A percentile compares a stretch with the other conserved stretches of the same genome.
These are phyloP conservation scores for Immersiella caudata DNA, from an alignment of 495 filamentous ascomycete genomes.

Conservation along the genomic window DNA sequence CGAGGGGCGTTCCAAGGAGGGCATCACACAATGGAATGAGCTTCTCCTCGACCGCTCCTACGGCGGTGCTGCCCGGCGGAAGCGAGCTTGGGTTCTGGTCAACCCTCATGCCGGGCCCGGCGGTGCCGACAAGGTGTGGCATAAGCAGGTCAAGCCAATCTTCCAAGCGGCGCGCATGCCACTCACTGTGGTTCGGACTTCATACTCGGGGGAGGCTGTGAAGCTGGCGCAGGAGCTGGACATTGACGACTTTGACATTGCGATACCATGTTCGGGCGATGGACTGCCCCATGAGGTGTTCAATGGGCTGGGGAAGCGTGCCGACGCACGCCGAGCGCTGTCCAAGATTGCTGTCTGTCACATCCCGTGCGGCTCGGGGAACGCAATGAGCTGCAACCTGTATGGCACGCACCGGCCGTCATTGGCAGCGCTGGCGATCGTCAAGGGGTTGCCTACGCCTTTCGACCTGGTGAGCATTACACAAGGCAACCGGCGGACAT, in stretches of 20 bases:
- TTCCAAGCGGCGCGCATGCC: conserved; percentile 80
- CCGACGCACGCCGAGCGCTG: conserved; percentile 74
- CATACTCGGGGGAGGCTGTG: conserved; percentile 73
- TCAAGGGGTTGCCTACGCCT: conserved; percentile 81
- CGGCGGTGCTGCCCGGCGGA: conserved; percentile 62
- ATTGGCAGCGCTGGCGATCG: conserved; percentile 74
- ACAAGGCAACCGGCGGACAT: conserved; percentile 67
- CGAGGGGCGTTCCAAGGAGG: conserved; percentile 9
- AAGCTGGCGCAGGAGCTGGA: conserved; percentile 81
- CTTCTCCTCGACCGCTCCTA: conserved; percentile 72
- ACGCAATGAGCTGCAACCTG: conserved; percentile 89
- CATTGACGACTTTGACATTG: conserved; percentile 75
- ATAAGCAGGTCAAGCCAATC: conserved; percentile 75
- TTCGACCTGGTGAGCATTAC: conserved; percentile 88
- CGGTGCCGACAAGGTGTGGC: conserved; percentile 71
- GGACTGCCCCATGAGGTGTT: conserved; percentile 92
- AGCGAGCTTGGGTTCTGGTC: conserved; percentile 82
- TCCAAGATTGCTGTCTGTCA: conserved; percentile 81
- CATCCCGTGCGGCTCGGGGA: conserved; percentile 89
- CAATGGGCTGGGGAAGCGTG: conserved; percentile 80
- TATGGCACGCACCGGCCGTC: conserved; percentile 78
- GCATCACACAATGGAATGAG: conserved; percentile 62
- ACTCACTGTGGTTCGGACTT: conserved; percentile 74
- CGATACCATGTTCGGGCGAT: conserved; percentile 90
- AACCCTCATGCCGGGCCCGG: conserved; percentile 92